These are phyloP conservation scores for Scenedesmus sp. DNA, from an alignment of 163 green algal species.

Conservation along the genomic window DNA sequence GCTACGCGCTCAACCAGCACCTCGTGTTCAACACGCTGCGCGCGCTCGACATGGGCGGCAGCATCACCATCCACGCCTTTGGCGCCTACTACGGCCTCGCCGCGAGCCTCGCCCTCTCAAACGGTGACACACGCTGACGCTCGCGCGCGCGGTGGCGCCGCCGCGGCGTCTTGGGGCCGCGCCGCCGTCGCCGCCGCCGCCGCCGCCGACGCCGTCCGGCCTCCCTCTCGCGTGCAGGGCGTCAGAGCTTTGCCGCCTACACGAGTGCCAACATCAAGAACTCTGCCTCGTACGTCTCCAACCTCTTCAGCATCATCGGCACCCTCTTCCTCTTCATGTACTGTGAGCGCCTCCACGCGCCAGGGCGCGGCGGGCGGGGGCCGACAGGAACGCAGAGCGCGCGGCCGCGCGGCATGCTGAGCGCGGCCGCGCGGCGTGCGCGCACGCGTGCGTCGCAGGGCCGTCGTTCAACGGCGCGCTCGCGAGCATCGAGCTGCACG, in stretches of 20 bases:
- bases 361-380: too few relatives aligned
- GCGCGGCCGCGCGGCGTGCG: too few relatives aligned
- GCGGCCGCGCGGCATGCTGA: neutral
- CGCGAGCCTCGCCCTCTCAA: constrained; percentile 47
- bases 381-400: too few relatives aligned
- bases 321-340: constrained; percentile 65
- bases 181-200: too few relatives aligned
- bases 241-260: constrained; percentile 8
- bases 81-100: constrained; percentile 65
- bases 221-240: too few relatives aligned
- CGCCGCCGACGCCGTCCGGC: too few relatives aligned
- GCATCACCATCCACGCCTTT: constrained; percentile 79
- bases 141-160: too few relatives aligned
- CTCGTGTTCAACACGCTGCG: constrained; percentile 55
- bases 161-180: neutral
- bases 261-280: constrained; percentile 63
- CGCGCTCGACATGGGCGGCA: constrained; percentile 71
- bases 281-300: constrained; percentile 49
- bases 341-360: too few relatives aligned
- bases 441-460: too few relatives aligned
- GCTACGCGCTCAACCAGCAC: constrained; percentile 62
- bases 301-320: constrained; percentile 66
- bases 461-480: constrained; percentile 40
- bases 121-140: too few relatives aligned
- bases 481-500: constrained; percentile 13